Percentiles rank a stretch among this genome's conserved stretches.
Conservation (phyloP, 208 protist genomes). For the Leishmania arabica region DNA sequence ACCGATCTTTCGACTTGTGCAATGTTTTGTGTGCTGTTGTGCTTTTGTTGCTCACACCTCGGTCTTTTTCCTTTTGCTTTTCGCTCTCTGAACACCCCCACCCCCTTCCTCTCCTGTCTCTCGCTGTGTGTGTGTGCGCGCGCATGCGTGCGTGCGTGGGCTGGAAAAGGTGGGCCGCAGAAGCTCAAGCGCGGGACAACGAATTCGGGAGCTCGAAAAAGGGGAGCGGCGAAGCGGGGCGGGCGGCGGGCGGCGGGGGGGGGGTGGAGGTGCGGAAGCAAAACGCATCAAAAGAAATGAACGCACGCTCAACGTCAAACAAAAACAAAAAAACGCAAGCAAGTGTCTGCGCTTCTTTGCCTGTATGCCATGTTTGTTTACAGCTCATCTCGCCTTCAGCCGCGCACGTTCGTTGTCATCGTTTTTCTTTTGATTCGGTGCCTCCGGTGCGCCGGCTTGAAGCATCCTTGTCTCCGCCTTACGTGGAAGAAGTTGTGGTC, state of each 20-base stretch:
- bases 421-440: background rate
- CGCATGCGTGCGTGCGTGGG: too few relatives aligned
- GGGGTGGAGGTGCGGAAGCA: background rate
- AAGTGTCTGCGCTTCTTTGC: background rate
- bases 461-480: background rate
- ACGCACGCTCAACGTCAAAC: background rate
- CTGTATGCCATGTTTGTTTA: background rate
- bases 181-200: background rate
- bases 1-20: background rate
- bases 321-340: background rate
- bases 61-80: background rate
- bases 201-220: background rate
- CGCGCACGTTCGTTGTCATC: background rate
- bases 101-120: background rate
- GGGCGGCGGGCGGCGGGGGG: too few relatives aligned
- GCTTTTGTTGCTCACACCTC: background rate
- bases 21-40: background rate
- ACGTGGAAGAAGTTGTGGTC: background rate
- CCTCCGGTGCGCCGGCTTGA: background rate
- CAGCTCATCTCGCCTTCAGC: background rate
- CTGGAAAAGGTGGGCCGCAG: background rate
- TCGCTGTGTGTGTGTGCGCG: background rate
- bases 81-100: background rate
- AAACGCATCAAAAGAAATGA: background rate
- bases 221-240: background rate